Evolutionary conservation across 78 protist genomes (phyloP).

Genomic region (Bodo saltans): DNA sequence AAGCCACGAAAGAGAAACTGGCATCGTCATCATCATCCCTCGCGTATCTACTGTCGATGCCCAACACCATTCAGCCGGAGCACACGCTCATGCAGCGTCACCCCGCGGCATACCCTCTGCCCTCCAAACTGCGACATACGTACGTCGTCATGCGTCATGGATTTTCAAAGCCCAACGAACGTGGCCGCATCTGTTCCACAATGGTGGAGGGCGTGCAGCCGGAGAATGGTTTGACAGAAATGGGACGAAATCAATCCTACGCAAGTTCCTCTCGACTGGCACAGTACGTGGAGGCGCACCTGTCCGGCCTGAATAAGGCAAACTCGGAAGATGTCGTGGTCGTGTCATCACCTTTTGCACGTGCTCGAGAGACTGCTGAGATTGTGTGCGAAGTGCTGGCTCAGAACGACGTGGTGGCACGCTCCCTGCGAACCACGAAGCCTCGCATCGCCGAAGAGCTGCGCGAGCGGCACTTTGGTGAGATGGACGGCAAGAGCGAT

Average conservation of each 20-base stretch:
- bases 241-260: background rate
- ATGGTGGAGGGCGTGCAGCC: background rate
- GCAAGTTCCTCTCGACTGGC: too few relatives aligned
- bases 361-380: background rate
- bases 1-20: too few relatives aligned
- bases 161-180: background rate
- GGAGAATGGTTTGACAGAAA: background rate
- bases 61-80: too few relatives aligned
- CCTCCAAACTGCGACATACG: too few relatives aligned
- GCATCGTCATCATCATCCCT: too few relatives aligned
- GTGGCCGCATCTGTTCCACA: background rate
- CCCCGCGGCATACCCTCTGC: too few relatives aligned
- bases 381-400: background rate
- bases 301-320: background rate
- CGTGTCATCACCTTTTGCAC: background rate
- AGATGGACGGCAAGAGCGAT: background rate
- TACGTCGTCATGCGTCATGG: conserved; percentile 1
- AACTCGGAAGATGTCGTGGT: background rate
- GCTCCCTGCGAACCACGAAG: too few relatives aligned
- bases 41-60: too few relatives aligned
- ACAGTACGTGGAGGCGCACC: background rate
- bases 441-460: too few relatives aligned
- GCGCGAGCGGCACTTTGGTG: conserved; percentile 4
- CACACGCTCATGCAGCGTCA: too few relatives aligned
- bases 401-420: background rate